phyloP scores from a whole-genome alignment of 163 green algal species.

The Scenedesmus sp. region DNA sequence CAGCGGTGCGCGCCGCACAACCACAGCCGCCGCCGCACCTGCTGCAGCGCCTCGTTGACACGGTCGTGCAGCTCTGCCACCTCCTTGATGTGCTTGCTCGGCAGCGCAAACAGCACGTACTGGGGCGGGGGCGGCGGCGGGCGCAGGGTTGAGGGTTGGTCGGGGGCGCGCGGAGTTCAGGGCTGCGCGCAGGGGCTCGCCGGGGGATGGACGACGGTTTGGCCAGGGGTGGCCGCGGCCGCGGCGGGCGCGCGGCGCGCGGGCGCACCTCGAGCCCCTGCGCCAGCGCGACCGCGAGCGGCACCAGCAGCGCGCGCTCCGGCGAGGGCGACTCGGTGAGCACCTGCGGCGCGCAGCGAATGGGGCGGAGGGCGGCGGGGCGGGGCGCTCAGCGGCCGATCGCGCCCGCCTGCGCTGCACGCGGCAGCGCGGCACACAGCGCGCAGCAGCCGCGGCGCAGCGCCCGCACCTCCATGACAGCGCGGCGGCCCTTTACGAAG shows the following conservation, averaged over 20 bases:
- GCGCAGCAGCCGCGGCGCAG: background rate
- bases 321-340: background rate
- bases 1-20: background rate
- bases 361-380: too few relatives aligned
- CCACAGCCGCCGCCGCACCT: constrained; percentile 3
- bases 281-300: constrained; percentile 22
- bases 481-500: constrained; percentile 1
- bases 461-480: constrained; percentile 14
- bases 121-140: too few relatives aligned
- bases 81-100: constrained; percentile 34
- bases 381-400: too few relatives aligned
- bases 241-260: too few relatives aligned
- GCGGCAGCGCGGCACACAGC: too few relatives aligned
- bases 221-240: too few relatives aligned
- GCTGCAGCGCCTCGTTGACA: constrained; percentile 17
- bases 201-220: too few relatives aligned
- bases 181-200: too few relatives aligned
- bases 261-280: constrained; percentile 46
- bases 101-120: background rate
- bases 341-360: too few relatives aligned
- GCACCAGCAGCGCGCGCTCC: constrained; percentile 30
- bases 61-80: constrained; percentile 30
- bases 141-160: too few relatives aligned
- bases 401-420: too few relatives aligned
- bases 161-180: too few relatives aligned